These are phyloP conservation scores for Neovahlkampfia damariscottae DNA, from an alignment of 78 protist genomes.

Conservation along the genomic window DNA sequence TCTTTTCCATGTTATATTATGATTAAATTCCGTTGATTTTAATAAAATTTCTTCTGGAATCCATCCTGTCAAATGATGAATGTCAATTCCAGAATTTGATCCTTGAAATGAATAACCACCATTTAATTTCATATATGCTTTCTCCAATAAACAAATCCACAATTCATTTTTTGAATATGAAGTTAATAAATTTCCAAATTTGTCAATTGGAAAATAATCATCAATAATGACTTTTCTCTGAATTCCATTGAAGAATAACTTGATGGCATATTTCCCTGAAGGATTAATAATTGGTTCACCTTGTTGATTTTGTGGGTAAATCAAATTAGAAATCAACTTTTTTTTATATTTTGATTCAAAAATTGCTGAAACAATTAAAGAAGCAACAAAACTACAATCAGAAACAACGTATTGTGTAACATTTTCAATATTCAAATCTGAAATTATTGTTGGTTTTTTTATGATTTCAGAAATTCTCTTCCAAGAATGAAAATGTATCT, in stretches of 20 bases:
- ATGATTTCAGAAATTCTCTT: background rate
- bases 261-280: background rate
- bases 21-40: background rate
- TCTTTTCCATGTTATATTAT: background rate
- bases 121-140: slow-evolving; percentile 9
- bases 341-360: slow-evolving; percentile 2
- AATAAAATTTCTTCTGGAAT: background rate
- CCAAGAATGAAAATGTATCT: background rate
- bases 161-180: background rate
- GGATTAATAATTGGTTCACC: background rate
- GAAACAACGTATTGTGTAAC: slow-evolving; percentile 3
- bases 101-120: slow-evolving; percentile 9
- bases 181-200: background rate
- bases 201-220: background rate
- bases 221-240: background rate
- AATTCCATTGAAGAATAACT: slow-evolving; percentile 6
- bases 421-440: background rate
- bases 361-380: slow-evolving; percentile 1
- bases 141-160: slow-evolving; percentile 7
- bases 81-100: background rate
- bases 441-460: background rate
- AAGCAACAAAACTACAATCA: slow-evolving; percentile 9
- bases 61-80: slow-evolving; percentile 5
- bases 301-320: background rate
- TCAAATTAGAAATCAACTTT: background rate